Evolutionary conservation across 352 stramenopile genomes (phyloP).

Genomic region (Saprolegnia diclina): DNA sequence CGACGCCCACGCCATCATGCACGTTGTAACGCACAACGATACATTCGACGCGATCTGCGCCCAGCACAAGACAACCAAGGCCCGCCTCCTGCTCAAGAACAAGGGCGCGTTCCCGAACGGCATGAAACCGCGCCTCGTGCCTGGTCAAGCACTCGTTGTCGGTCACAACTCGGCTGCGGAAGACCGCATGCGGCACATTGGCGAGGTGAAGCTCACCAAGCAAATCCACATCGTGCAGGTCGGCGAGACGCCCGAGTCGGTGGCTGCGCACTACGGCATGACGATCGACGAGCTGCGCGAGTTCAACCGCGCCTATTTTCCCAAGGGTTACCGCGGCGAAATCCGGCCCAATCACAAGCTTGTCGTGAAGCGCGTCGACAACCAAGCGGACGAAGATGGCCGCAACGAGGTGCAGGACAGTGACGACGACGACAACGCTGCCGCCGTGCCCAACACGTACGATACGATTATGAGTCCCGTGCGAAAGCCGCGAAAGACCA

Average conservation of each 20-base stretch:
- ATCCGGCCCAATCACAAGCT: constrained; percentile 74
- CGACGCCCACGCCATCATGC: constrained; percentile 57
- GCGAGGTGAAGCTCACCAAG: constrained; percentile 79
- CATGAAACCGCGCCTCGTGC: constrained; percentile 45
- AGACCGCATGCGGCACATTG: constrained; percentile 57
- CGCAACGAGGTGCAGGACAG: constrained; percentile 22
- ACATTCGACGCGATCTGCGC: constrained; percentile 71
- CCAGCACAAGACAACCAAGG: constrained; percentile 59
- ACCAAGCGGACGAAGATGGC: constrained; percentile 1
- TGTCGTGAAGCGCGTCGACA: constrained; percentile 58
- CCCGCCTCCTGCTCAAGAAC: constrained; percentile 71
- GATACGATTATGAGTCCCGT: constrained; percentile 5
- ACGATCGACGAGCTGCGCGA: constrained; percentile 81
- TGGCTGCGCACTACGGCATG: constrained; percentile 64
- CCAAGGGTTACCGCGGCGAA: constrained; percentile 76
- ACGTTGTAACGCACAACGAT: constrained; percentile 44
- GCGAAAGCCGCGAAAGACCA: constrained; percentile 14
- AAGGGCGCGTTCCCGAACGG: constrained; percentile 61
- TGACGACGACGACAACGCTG: constrained; percentile 33
- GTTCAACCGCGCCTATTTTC: constrained; percentile 82
- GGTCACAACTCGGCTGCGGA: constrained; percentile 52
- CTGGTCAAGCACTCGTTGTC: constrained; percentile 67
- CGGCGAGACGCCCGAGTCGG: constrained; percentile 61
- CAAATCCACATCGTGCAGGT: constrained; percentile 76
- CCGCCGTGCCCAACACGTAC: constrained; percentile 4